phyloP scores from a whole-genome alignment of 108 stramenopile species.

The Cyclotella baltica region DNA sequence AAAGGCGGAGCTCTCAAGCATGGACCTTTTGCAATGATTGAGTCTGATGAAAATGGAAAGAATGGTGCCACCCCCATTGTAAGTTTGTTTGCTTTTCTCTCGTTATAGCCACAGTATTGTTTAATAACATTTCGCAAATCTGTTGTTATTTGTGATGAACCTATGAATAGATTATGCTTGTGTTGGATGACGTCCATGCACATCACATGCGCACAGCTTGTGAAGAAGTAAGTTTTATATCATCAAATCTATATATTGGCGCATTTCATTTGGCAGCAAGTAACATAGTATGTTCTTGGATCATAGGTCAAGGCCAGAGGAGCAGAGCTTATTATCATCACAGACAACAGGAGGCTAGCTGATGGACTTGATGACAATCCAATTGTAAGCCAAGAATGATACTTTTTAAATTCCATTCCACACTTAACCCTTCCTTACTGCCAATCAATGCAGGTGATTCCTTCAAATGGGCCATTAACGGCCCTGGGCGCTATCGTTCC shows the following conservation, averaged over 20 bases:
- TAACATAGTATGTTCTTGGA: not conserved
- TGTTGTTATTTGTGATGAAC: not conserved
- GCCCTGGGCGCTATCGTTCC: slow-evolving; percentile 80
- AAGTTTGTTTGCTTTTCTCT: not conserved
- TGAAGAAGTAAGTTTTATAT: slow-evolving; percentile 62
- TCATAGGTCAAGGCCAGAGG: slow-evolving; percentile 75
- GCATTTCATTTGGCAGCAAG: not conserved
- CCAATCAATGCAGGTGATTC: slow-evolving; percentile 53
- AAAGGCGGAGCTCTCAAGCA: slow-evolving; percentile 95
- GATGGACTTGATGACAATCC: slow-evolving; percentile 74
- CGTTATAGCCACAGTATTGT: not conserved
- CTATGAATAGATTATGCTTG: slow-evolving; percentile 61
- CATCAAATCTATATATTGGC: not conserved
- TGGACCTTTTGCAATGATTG: slow-evolving; percentile 88
- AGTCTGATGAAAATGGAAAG: slow-evolving; percentile 64
- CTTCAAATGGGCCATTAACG: slow-evolving; percentile 77
- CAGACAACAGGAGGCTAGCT: slow-evolving; percentile 75
- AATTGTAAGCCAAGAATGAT: slow-evolving; percentile 33
- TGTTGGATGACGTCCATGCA: slow-evolving; percentile 84
- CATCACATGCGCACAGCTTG: slow-evolving; percentile 76
- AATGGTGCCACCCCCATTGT: slow-evolving; percentile 81
- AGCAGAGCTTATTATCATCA: slow-evolving; percentile 77
- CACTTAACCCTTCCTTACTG: not conserved
- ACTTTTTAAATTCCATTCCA: not conserved
- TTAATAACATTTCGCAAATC: not conserved